These are phyloP conservation scores for Chrysanthemum lavandulifolium DNA, from an alignment of 129 eudicot genomes.

Conservation along the genomic window DNA sequence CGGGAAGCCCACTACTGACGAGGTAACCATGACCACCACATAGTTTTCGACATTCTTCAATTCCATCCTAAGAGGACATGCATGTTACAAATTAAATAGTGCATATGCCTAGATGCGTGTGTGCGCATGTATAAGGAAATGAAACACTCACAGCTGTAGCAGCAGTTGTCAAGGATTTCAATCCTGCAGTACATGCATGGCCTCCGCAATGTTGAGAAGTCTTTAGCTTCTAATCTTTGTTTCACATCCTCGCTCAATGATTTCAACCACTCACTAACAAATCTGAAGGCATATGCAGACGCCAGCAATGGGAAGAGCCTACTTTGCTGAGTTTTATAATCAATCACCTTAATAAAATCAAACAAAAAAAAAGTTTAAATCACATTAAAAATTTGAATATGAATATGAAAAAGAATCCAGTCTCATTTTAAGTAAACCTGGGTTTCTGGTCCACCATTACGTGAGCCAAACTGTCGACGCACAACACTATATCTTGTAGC, in stretches of 20 bases:
- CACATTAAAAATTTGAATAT: neutral
- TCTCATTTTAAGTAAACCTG: slow-evolving; percentile 49
- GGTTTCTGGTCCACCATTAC: slow-evolving; percentile 82
- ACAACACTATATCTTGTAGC: slow-evolving; percentile 96
- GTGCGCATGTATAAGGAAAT: neutral
- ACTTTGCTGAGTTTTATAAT: slow-evolving; percentile 89
- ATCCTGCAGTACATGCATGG: slow-evolving; percentile 98
- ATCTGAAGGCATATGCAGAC: slow-evolving; percentile 95
- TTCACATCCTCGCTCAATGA: slow-evolving; percentile 79
- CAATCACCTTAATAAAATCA: slow-evolving; percentile 66
- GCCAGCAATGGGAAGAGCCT: slow-evolving; percentile 96
- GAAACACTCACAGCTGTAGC: slow-evolving; percentile 75
- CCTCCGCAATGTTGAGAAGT: slow-evolving; percentile 93
- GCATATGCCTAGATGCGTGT: neutral
- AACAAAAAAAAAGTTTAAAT: neutral
- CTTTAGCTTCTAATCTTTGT: slow-evolving; percentile 70
- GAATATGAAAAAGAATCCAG: neutral
- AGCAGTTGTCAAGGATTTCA: slow-evolving; percentile 92
- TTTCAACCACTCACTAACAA: slow-evolving; percentile 86
- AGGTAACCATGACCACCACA: slow-evolving; percentile 99
- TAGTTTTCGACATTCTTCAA: slow-evolving; percentile 89
- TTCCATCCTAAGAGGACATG: slow-evolving; percentile 61
- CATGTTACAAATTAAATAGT: neutral
- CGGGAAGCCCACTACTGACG: slow-evolving; percentile 91
- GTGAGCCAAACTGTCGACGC: slow-evolving; percentile 85